Conservation (phyloP, 2,329 filamentous ascomycete species). For the Lachnellula subtilissima region DNA sequence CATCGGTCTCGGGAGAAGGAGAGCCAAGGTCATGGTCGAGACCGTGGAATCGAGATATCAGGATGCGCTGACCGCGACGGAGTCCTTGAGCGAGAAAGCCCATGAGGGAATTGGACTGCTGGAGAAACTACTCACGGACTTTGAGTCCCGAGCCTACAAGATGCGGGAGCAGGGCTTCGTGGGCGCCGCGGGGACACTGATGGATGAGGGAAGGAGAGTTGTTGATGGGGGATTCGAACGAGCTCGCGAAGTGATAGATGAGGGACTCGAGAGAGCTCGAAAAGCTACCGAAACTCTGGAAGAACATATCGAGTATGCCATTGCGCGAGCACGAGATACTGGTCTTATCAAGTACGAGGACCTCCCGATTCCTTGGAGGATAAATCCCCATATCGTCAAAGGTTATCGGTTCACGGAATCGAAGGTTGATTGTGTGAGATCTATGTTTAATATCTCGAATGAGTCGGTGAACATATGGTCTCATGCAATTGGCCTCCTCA, state of each 20-base stretch:
- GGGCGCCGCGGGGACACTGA: constrained; percentile 64
- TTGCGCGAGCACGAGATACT: constrained; percentile 68
- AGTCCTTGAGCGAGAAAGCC: constrained; percentile 87
- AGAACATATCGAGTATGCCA: constrained; percentile 76
- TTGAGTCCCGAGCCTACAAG: constrained; percentile 77
- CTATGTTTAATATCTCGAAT: constrained; percentile 80
- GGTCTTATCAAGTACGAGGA: constrained; percentile 87
- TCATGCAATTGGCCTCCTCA: constrained; percentile 80
- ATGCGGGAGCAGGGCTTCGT: constrained; percentile 72
- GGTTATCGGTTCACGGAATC: constrained; percentile 94
- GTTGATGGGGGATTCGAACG: constrained; percentile 74
- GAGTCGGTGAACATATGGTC: constrained; percentile 98
- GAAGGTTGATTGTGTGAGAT: constrained; percentile 81
- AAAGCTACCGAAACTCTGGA: constrained; percentile 78
- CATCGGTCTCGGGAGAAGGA: constrained; percentile 77
- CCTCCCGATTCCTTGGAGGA: constrained; percentile 83
- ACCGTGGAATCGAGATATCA: constrained; percentile 85
- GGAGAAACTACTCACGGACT: constrained; percentile 77
- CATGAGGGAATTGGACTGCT: constrained; percentile 81
- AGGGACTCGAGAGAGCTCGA: constrained; percentile 75
- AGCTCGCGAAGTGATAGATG: constrained; percentile 72
- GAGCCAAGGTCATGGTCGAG: constrained; percentile 85
- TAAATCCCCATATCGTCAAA: constrained; percentile 87
- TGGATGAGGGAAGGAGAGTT: constrained; percentile 74
- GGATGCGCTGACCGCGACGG: constrained; percentile 76